These are phyloP conservation scores for Colletotrichum eleusines DNA, from an alignment of 2,329 filamentous ascomycete genomes.

Conservation along the genomic window DNA sequence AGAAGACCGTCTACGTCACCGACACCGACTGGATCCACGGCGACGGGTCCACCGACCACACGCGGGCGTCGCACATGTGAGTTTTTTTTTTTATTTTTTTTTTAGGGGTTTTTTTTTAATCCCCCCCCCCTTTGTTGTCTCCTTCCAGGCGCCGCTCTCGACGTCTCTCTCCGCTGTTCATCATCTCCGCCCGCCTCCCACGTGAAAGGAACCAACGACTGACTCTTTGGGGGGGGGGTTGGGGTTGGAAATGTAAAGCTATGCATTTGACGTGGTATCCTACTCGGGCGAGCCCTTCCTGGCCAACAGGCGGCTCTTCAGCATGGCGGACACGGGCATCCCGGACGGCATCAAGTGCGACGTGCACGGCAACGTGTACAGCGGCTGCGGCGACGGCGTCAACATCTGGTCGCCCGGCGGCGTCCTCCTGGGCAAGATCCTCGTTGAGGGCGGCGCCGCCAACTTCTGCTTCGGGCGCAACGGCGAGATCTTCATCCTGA, in stretches of 20 bases:
- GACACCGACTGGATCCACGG: slow-evolving; percentile 54
- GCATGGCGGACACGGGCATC: slow-evolving; percentile 60
- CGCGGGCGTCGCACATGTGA: slow-evolving; percentile 37
- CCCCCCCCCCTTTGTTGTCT: too few relatives aligned
- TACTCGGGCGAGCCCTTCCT: slow-evolving; percentile 49
- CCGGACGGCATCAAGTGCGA: slow-evolving; percentile 64
- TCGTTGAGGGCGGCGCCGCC: slow-evolving; percentile 56
- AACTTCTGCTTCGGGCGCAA: slow-evolving; percentile 62
- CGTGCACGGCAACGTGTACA: slow-evolving; percentile 60
- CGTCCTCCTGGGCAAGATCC: slow-evolving; percentile 59
- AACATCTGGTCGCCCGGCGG: slow-evolving; percentile 62
- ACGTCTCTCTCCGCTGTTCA: not conserved
- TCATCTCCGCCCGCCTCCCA: too few relatives aligned
- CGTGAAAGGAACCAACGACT: not conserved
- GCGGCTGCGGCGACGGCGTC: slow-evolving; percentile 62
- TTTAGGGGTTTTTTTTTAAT: too few relatives aligned
- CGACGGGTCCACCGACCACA: slow-evolving; percentile 47
- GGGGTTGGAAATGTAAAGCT: slow-evolving; percentile 46
- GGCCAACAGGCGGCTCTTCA: slow-evolving; percentile 62
- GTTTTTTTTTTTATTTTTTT: not conserved
- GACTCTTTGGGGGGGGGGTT: slow-evolving; percentile 31
- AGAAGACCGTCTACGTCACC: slow-evolving; percentile 59
- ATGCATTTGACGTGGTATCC: slow-evolving; percentile 51
- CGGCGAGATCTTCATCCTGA: slow-evolving; percentile 60
- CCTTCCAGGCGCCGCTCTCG: not conserved